Conservation (phyloP, 768 basidiomycete species). For the Boletus subcaerulescens region DNA sequence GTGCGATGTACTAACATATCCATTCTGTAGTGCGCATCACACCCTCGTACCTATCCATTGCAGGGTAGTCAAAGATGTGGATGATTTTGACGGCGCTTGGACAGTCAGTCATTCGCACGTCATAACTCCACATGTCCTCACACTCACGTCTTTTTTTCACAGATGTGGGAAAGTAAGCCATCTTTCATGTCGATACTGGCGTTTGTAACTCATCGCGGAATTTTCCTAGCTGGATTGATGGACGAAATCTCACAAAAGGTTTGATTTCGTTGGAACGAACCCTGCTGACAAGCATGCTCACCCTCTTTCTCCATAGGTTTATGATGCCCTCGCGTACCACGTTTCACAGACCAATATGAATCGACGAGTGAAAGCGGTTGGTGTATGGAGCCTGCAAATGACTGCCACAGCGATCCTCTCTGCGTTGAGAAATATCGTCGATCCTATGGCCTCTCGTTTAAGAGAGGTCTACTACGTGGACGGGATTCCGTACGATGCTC, state of each 20-base stretch:
- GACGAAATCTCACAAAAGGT: slow-evolving; percentile 88
- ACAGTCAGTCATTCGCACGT: slow-evolving; percentile 58
- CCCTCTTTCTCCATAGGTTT: slow-evolving; percentile 47
- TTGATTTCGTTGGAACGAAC: neutral
- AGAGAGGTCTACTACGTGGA: slow-evolving; percentile 31
- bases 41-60: slow-evolving; percentile 95
- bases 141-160: slow-evolving; percentile 5
- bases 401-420: slow-evolving; percentile 85
- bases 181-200: neutral
- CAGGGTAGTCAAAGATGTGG: slow-evolving; percentile 75
- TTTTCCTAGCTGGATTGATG: slow-evolving; percentile 81
- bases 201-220: slow-evolving; percentile 3
- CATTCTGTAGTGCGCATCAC: slow-evolving; percentile 69
- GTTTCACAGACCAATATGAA: slow-evolving; percentile 89
- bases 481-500: slow-evolving; percentile 31
- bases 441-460: slow-evolving; percentile 48
- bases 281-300: neutral
- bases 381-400: slow-evolving; percentile 93
- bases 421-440: slow-evolving; percentile 71
- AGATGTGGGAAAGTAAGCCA: slow-evolving; percentile 91
- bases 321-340: slow-evolving; percentile 93
- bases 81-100: slow-evolving; percentile 95
- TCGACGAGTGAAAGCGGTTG: slow-evolving; percentile 84
- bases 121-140: neutral
- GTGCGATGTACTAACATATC: neutral